Base-by-base conservation (phyloP, 495 filamentous ascomycete genomes). In the Penicillium herquei region DNA sequence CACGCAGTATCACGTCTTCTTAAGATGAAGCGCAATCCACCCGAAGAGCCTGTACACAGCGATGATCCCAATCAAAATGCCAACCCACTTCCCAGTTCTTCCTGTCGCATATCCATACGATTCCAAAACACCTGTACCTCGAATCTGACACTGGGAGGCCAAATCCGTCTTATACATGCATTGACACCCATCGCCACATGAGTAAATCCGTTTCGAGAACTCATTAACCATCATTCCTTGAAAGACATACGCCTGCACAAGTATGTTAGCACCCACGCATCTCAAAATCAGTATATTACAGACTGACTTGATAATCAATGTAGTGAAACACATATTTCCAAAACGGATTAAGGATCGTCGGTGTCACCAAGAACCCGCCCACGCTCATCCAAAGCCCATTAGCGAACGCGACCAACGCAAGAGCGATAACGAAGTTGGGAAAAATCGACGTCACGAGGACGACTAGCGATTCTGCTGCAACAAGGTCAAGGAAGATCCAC, bases 211-310 rank as follows among this genome's bases (percentile, higher is more conserved):
- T 12, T 82, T 37, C 0, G 67, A 70, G 63, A 94, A 92, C 70
- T 94, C 88, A 64, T 92, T 93, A 17, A 92, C 82, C 88, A 94
- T 90, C 90, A 94, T 92, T 14, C 89, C 90, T 57, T 91, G 86
- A 76, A 94, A 93, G 32, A 92, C 89, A 59, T 90, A 93, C 16
- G 82, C 77, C 72, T 76, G 41, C 10, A 37, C 7, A 44, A 3
- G 32, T 1, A 52, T 26, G 41, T 46, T 37, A 53, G 35, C 39
- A 44, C 39, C 43, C 45, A 32, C 10, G 16, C 16, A 26, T 37
- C 6, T 21, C 47, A 49, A 14, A 40, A n/a, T 52, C 50, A 44
- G 17, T 43, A 33, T 17, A 35, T 10, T 16, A 4, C 10, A 9
- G 13, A 35, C 61, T 51, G 60, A 74, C 72, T 69, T 91, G 88